Percentiles rank a stretch among this genome's conserved stretches.
Conservation (phyloP, 768 basidiomycete genomes). For the Boletus rubroflammeus region DNA sequence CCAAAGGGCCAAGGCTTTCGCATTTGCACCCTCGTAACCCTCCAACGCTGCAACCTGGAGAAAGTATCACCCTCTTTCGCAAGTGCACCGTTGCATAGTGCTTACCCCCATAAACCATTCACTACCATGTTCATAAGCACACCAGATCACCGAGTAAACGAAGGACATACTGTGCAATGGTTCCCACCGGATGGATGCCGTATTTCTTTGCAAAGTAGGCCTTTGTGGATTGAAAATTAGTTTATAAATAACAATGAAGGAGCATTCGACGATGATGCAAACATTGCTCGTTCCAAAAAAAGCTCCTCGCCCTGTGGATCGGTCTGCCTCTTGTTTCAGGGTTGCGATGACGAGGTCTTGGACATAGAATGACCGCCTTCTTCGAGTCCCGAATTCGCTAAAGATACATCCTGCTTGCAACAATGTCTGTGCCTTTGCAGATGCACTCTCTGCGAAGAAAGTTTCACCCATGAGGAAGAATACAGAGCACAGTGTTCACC, state of each 20-base stretch:
- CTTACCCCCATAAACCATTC: conserved; percentile 91
- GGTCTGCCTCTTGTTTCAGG: conserved; percentile 61
- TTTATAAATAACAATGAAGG: background rate
- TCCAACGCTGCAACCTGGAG: conserved; percentile 73
- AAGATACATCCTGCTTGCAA: conserved; percentile 63
- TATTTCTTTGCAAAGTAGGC: conserved; percentile 82
- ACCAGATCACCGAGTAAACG: background rate
- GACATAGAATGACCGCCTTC: conserved; percentile 65
- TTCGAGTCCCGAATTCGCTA: conserved; percentile 85
- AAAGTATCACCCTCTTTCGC: background rate
- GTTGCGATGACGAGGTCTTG: conserved; percentile 77
- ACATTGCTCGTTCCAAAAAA: conserved; percentile 85
- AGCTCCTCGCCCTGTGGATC: conserved; percentile 46
- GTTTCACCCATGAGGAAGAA: background rate
- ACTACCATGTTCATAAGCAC: conserved; percentile 35
- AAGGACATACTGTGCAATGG: conserved; percentile 75
- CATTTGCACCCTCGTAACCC: conserved; percentile 79
- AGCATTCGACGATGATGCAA: conserved; percentile 14
- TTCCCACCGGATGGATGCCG: conserved; percentile 63
- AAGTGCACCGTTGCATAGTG: background rate
- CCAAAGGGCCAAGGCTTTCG: conserved; percentile 79
- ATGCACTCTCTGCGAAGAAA: conserved; percentile 56
- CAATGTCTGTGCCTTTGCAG: conserved; percentile 63
- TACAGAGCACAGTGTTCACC: conserved; percentile 40
- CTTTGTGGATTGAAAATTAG: conserved; percentile 35